Conservation (phyloP, 2,329 filamentous ascomycete genomes). For the Epichloe uncinata region DNA sequence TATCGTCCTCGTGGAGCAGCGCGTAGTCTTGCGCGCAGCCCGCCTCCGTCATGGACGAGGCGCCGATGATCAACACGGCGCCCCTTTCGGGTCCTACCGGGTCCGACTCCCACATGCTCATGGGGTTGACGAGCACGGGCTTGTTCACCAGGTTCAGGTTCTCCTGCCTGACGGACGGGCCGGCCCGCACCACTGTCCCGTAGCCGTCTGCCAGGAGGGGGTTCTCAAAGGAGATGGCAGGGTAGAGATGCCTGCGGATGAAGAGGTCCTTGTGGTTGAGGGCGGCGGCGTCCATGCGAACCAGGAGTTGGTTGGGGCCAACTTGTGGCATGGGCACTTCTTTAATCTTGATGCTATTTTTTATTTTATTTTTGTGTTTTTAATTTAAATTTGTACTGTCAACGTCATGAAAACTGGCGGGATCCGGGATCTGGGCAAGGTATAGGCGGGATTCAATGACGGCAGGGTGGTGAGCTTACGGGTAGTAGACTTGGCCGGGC, state of each 20-base stretch:
- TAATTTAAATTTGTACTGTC: not conserved
- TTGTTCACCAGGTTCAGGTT: constrained; percentile 42
- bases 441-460: too few species aligned
- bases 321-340: constrained; percentile 50
- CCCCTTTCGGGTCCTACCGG: constrained; percentile 60
- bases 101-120: constrained; percentile 60
- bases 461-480: constrained; percentile 29
- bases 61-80: constrained; percentile 51
- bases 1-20: constrained; percentile 53
- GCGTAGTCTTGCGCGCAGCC: constrained; percentile 69
- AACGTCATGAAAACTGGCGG: not conserved
- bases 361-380: not conserved
- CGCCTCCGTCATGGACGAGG: constrained; percentile 43
- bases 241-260: constrained; percentile 85
- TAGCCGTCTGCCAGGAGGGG: constrained; percentile 75
- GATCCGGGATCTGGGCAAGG: not conserved
- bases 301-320: constrained; percentile 53
- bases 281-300: constrained; percentile 65
- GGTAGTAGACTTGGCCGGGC: constrained; percentile 80
- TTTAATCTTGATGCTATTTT: constrained; percentile 42
- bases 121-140: constrained; percentile 66
- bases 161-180: constrained; percentile 27
- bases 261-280: constrained; percentile 95
- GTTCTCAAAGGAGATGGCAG: constrained; percentile 63
- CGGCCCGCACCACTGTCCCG: constrained; percentile 56